Evolutionary conservation across 768 basidiomycete species (phyloP).

Genomic region (Russula ochroleuca): DNA sequence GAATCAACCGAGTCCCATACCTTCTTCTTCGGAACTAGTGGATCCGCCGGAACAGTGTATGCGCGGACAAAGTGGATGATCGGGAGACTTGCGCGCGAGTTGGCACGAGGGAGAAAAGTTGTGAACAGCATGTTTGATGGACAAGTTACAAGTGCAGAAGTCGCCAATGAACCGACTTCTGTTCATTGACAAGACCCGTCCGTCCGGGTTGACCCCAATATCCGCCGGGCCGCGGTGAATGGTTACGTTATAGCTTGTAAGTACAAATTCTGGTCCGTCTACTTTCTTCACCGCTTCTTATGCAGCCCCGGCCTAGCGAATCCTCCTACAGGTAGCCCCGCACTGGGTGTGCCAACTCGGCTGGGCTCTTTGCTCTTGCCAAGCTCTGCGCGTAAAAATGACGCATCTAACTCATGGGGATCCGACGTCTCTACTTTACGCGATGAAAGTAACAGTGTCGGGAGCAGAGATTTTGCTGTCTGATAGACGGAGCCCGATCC

Average conservation of each 20-base stretch:
- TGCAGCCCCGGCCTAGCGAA: slow-evolving; percentile 73
- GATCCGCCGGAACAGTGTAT: slow-evolving; percentile 23
- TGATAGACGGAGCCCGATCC: slow-evolving; percentile 55
- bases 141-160: background rate
- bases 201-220: background rate
- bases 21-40: slow-evolving; percentile 45
- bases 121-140: slow-evolving; percentile 6
- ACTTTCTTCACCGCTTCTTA: slow-evolving; percentile 40
- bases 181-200: background rate
- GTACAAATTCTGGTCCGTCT: background rate
- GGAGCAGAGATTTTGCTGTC: slow-evolving; percentile 50
- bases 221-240: background rate
- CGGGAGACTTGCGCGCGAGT: slow-evolving; percentile 2
- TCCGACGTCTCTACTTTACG: slow-evolving; percentile 83
- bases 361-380: slow-evolving; percentile 33
- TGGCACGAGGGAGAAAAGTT: background rate
- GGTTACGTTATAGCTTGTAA: background rate
- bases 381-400: slow-evolving; percentile 57
- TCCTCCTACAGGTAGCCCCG: slow-evolving; percentile 39
- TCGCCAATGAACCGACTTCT: background rate
- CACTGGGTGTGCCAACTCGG: slow-evolving; percentile 27
- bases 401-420: slow-evolving; percentile 64
- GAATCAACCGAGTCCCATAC: slow-evolving; percentile 81
- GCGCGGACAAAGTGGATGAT: slow-evolving; percentile 10
- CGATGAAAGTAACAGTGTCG: slow-evolving; percentile 41